Evolutionary conservation across 1,284 basidiomycete genomes (phyloP), one percentile per base, ranked within the genome.

Genomic region (Sphagnurus paluster): DNA sequence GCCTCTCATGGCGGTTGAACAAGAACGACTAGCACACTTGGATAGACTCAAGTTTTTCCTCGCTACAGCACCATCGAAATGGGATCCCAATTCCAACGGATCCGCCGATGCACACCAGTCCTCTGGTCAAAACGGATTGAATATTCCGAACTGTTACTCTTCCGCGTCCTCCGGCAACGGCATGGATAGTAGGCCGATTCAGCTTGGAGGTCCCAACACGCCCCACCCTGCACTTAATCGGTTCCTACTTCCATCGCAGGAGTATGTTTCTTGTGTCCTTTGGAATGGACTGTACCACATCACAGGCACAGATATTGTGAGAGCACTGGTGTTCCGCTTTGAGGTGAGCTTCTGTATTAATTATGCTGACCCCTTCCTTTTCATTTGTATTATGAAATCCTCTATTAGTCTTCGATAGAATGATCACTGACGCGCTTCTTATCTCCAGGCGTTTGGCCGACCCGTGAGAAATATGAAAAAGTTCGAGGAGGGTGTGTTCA

Each of bases 401-500:
- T 21, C 29, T 30, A 23, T 25, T 28, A 29, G 17, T 28, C 16
- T 20, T 34, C 5, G 11, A 11, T 11, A 16, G 16, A 32, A 54
- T 28, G 34, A 44, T 54, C 26, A 26, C 49, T 55, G 40, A 54
- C 53, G 26, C 21, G 26, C 7, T 42, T 47, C 33, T 16, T 28
- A 30, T 23, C 4, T 36, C 24, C 44, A 76, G 69, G 91, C 91
- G 9, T 95, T 95, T 60, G 90, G 86, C 0, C 70, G 87, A 6
- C 87, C 87, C 1, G 86, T 90, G 25, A 71, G 77, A 47, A 90
- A 90, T 61, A 87, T 89, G 79, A 91, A 92, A 68, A 93, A 93
- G 65, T 93, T 93, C 57, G 92, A 95, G 66, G 93, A 95, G 67
- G 93, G 93, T 41, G 85, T 96, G 24, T 96, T 96, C 64, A 89